Evolutionary conservation across 768 basidiomycete species (phyloP), one percentile per base, ranked within the genome.

Genomic region (Podaxis pistillaris): DNA sequence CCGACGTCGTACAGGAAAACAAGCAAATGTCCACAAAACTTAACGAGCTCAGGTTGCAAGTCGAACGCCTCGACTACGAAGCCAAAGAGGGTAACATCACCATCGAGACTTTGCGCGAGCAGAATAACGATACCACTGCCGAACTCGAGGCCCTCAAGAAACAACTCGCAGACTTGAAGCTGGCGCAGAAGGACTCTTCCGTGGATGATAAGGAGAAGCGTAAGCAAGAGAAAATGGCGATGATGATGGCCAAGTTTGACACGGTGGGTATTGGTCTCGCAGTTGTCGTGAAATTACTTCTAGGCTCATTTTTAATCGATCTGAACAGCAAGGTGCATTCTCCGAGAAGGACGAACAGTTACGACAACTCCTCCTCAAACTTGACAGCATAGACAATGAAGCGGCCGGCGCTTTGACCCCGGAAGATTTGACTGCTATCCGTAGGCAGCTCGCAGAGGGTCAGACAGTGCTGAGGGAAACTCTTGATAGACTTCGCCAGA

Each of bases 201-300:
- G 88, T 88, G 36, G 97, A 98, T 74, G 97, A 98, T 73, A 98
- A 96, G 79, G 97, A 99, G 82, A 97, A 94, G 82, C 87, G 92
- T 74, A 98, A 98, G 76, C 94, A 96, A 71, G 96, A 98, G 80
- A 98, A 98, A 83, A 93, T 99, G 92, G 95, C 94, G 8, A 81
- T 95, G 67, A 97, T 99, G 94, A 98, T 99, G 96, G 94, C 96
- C 63, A 96, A 96, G 75, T 96, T 99, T 68, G 96, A 98, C 76
- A 84, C 91, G 65, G 96, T 96, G 67, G 70, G 90, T 78, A 22
- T 46, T 37, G 24, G 22, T 56, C 17, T 49, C 17, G 44, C 33
- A 36, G 33, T 50, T 54, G 40, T 63, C 40, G 61, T 62, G 17
- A 52, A 37, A 24, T n/a, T 9, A n/a, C 40, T 11, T 44, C 64